Base-by-base conservation (phyloP, 2,329 filamentous ascomycete genomes). In the Microdochium bolleyi region DNA sequence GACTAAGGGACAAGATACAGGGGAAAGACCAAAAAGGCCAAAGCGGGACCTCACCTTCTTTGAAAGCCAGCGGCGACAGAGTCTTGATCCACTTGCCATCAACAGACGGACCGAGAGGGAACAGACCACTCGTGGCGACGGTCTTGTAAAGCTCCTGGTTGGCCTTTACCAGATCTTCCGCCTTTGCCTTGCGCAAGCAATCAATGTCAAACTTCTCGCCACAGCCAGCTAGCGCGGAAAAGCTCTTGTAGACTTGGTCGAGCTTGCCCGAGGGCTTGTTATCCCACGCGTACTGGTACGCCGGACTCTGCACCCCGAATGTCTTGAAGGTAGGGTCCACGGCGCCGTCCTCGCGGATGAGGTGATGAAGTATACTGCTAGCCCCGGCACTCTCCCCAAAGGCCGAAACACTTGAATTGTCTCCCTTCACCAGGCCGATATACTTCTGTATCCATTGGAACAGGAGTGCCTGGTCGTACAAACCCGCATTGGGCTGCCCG, bases 351-450 rank as follows among this genome's bases (percentile, higher is more conserved):
- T 73, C 61, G 0, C 70, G 69, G n/a, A 73, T 69, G 9, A 79
- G 62, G 51, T 79, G 76, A 52, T 79, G 74, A 49, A 78, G 57
- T 50, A 80, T 73, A 3, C 73, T 77, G 1, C 72, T 71, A 1
- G 73, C 78, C 1, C 78, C 77, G 0, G 77, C 76, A 74, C 53
- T 74, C 68, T 1, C 73, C 74, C 62, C 68, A 70, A n/a, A 70
- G 68, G 2, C 68, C 73, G 24, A n/a, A n/a, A n/a, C n/a, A 76
- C 69, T n/a, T 66, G 56, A 3, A 25, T 65, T 63, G 54, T 75
- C 70, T n/a, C 73, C 74, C n/a, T 70, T 70, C 22, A 76, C 62
- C 5, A 66, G 61, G 27, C 55, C 49, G 34, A 75, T 71, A 54
- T 73, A 68, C 24, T 70, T 58, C 41, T 73, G 65, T 2, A 71